These are phyloP conservation scores for Westerdykella aurantiaca DNA, from an alignment of 2,329 filamentous ascomycete genomes.

Conservation along the genomic window DNA sequence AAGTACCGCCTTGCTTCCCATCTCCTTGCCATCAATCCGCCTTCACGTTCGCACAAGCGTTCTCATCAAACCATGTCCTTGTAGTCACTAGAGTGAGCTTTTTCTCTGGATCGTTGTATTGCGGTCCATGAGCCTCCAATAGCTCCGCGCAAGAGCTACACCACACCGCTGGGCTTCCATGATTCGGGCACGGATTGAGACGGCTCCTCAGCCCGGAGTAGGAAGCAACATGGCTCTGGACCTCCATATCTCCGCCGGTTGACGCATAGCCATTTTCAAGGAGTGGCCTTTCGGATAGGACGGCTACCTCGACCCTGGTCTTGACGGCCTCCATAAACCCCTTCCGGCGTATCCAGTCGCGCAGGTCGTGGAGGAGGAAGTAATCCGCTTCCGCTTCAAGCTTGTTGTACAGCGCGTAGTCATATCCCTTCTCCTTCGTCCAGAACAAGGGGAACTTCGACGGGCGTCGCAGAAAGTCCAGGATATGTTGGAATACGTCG, in stretches of 20 bases:
- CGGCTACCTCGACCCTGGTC: too few species aligned
- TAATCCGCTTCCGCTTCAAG: slow-evolving; percentile 32
- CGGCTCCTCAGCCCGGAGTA: too few species aligned
- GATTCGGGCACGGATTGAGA: too few species aligned
- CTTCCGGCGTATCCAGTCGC: slow-evolving; percentile 26
- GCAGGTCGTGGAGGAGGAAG: slow-evolving; percentile 28
- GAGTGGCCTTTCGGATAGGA: too few species aligned
- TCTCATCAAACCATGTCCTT: not conserved
- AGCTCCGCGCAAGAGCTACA: not conserved
- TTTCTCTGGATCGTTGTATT: not conserved
- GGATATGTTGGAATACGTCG: slow-evolving; percentile 31
- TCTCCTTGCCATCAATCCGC: too few species aligned
- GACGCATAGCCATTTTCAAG: too few species aligned
- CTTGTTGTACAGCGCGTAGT: slow-evolving; percentile 31
- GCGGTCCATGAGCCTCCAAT: not conserved
- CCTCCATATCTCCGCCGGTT: too few species aligned
- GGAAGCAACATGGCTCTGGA: too few species aligned
- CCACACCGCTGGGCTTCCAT: too few species aligned
- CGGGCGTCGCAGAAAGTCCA: slow-evolving; percentile 27
- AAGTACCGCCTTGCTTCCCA: too few species aligned
- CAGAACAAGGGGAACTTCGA: slow-evolving; percentile 33
- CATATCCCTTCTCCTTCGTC: slow-evolving; percentile 21
- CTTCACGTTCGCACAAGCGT: not conserved
- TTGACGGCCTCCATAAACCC: slow-evolving; percentile 18
- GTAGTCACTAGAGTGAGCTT: not conserved